These are phyloP conservation scores for Beauveria medogensis DNA, from an alignment of 2,329 filamentous ascomycete genomes.

Conservation along the genomic window DNA sequence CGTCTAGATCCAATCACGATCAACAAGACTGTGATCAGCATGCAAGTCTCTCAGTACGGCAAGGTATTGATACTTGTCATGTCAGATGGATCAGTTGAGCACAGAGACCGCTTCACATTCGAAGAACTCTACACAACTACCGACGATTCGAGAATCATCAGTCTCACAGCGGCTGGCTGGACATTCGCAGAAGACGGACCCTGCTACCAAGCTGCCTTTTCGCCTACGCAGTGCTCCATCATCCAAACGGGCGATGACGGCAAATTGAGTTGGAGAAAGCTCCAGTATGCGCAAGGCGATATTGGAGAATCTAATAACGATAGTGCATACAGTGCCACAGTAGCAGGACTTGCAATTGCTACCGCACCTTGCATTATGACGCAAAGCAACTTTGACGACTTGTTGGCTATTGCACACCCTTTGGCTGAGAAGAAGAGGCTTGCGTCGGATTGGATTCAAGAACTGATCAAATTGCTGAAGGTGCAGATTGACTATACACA, in stretches of 20 bases:
- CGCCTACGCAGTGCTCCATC: slow-evolving; percentile 52
- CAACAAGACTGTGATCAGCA: slow-evolving; percentile 61
- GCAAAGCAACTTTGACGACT: slow-evolving; percentile 56
- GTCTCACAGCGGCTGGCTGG: slow-evolving; percentile 71
- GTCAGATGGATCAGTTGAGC: slow-evolving; percentile 74
- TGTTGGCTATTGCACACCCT: slow-evolving; percentile 59
- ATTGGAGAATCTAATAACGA: slow-evolving; percentile 41
- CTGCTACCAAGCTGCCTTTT: slow-evolving; percentile 54
- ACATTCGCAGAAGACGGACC: slow-evolving; percentile 57
- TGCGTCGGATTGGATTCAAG: slow-evolving; percentile 53
- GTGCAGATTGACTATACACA: slow-evolving; percentile 75
- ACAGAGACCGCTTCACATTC: slow-evolving; percentile 69
- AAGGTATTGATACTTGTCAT: slow-evolving; percentile 65
- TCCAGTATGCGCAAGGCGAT: slow-evolving; percentile 42
- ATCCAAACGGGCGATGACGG: slow-evolving; percentile 51
- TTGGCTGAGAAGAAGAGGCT: slow-evolving; percentile 35
- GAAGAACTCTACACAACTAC: slow-evolving; percentile 56
- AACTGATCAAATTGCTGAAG: slow-evolving; percentile 61
- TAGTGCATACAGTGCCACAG: slow-evolving; percentile 48
- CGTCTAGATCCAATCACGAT: slow-evolving; percentile 61
- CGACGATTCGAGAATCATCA: slow-evolving; percentile 58
- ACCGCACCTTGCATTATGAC: slow-evolving; percentile 38
- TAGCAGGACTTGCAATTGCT: slow-evolving; percentile 53
- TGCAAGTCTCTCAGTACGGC: slow-evolving; percentile 62
- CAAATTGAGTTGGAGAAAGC: slow-evolving; percentile 49